A percentile compares a stretch with the other conserved stretches of the same genome.
Conservation (phyloP, 2,329 filamentous ascomycete species). For the Aspergillus vadensis region DNA sequence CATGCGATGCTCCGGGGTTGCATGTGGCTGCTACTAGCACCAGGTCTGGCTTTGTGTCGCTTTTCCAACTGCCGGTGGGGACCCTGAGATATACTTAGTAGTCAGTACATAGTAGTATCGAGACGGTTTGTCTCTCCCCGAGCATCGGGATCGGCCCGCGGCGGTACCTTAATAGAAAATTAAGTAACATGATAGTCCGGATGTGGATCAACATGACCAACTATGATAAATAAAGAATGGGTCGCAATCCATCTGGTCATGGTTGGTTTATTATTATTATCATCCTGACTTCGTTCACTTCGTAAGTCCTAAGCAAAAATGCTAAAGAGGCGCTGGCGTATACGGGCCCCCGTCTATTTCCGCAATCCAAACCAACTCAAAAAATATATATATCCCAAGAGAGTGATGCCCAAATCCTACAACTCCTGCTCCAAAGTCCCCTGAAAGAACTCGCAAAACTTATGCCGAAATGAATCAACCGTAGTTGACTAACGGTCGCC, state of each 20-base stretch:
- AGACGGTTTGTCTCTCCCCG: neutral
- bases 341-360: neutral
- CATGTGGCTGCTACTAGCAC: neutral
- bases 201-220: no score
- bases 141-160: slow-evolving; percentile 1
- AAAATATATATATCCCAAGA: neutral
- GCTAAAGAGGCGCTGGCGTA: neutral
- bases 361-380: neutral
- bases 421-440: neutral
- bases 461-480: slow-evolving; percentile 39
- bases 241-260: no score
- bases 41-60: neutral
- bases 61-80: no score
- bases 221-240: no score
- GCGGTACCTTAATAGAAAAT: neutral
- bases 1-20: neutral
- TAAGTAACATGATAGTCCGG: no score
- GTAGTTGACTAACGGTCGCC: slow-evolving; percentile 55
- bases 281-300: neutral
- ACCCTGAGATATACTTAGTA: no score
- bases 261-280: neutral
- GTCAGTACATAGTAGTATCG: no score
- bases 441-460: neutral
- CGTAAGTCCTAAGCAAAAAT: neutral
- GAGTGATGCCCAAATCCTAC: neutral